These are phyloP conservation scores for Mucor circinelloides DNA, from an alignment of 371 early-diverging fungal genomes.

Conservation along the genomic window DNA sequence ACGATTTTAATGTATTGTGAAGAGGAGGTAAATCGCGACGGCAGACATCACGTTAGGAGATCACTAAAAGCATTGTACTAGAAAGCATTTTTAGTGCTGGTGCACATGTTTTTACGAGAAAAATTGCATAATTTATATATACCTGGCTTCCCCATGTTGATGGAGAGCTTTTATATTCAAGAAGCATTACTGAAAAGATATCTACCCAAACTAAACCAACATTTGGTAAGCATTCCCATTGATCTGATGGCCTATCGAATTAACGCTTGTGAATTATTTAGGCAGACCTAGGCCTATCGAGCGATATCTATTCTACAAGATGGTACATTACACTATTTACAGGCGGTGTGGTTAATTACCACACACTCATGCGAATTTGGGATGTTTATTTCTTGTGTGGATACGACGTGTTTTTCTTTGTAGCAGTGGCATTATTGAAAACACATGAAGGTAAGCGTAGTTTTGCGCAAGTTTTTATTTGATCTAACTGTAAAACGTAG, in stretches of 20 bases:
- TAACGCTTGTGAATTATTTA: slow-evolving; percentile 6
- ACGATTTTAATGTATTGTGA: slow-evolving; percentile 89
- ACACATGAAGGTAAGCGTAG: slow-evolving; percentile 53
- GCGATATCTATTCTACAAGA: slow-evolving; percentile 59
- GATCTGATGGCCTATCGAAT: neutral
- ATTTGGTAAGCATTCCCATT: slow-evolving; percentile 45
- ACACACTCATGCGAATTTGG: slow-evolving; percentile 65
- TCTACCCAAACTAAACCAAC: slow-evolving; percentile 50
- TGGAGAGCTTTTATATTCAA: slow-evolving; percentile 68
- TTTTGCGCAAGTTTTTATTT: neutral
- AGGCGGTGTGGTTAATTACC: slow-evolving; percentile 60
- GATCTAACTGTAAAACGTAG: slow-evolving; percentile 22
- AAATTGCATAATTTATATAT: slow-evolving; percentile 57
- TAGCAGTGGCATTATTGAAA: slow-evolving; percentile 58
- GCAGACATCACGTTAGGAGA: neutral
- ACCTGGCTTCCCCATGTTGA: slow-evolving; percentile 64
- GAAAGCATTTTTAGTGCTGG: slow-evolving; percentile 48
- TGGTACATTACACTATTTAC: slow-evolving; percentile 72
- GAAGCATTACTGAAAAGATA: slow-evolving; percentile 53
- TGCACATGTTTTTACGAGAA: slow-evolving; percentile 58
- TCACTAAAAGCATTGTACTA: neutral
- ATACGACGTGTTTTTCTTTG: slow-evolving; percentile 62
- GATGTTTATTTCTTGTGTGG: slow-evolving; percentile 62
- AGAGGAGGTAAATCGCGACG: slow-evolving; percentile 71
- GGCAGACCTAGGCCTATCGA: slow-evolving; percentile 51